Conservation (phyloP, 768 basidiomycete species). For the Tricholoma furcatifolium region DNA sequence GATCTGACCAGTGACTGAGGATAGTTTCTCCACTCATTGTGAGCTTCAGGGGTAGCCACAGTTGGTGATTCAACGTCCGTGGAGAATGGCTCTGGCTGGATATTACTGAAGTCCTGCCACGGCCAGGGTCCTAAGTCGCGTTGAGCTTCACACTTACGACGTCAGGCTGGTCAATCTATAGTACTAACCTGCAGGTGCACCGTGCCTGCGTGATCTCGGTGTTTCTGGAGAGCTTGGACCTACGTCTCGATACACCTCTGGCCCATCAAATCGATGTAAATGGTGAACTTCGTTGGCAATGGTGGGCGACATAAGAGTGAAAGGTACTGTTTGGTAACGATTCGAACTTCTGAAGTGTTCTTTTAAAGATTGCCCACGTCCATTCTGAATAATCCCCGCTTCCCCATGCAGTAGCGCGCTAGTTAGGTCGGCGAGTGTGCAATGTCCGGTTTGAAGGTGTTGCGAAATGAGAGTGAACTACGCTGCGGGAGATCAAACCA, state of each 20-base stretch:
- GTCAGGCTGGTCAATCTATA: background rate
- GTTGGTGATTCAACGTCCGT: slow-evolving; percentile 2
- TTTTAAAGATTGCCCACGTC: too few species aligned
- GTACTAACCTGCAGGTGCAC: slow-evolving; percentile 9
- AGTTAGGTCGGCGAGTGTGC: too few species aligned
- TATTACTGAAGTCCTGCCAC: slow-evolving; percentile 22
- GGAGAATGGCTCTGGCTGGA: background rate
- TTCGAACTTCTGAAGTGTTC: too few species aligned
- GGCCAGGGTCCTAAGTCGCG: slow-evolving; percentile 27
- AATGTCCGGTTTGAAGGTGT: too few species aligned
- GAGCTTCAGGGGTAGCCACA: background rate
- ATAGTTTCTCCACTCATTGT: slow-evolving; percentile 29
- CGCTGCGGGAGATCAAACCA: too few species aligned
- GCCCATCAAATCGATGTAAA: too few species aligned
- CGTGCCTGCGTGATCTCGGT: slow-evolving; percentile 11
- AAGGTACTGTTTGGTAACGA: too few species aligned
- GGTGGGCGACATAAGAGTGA: too few species aligned
- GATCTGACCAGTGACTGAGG: slow-evolving; percentile 29
- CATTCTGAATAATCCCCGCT: too few species aligned
- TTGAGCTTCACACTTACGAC: too few species aligned
- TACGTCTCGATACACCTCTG: background rate
- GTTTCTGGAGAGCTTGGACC: slow-evolving; percentile 11
- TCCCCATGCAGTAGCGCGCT: too few species aligned
- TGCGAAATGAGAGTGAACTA: too few species aligned
- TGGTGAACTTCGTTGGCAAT: background rate